These are phyloP conservation scores for Penicillium flavigenum DNA, from an alignment of 495 filamentous ascomycete species.

Conservation along the genomic window DNA sequence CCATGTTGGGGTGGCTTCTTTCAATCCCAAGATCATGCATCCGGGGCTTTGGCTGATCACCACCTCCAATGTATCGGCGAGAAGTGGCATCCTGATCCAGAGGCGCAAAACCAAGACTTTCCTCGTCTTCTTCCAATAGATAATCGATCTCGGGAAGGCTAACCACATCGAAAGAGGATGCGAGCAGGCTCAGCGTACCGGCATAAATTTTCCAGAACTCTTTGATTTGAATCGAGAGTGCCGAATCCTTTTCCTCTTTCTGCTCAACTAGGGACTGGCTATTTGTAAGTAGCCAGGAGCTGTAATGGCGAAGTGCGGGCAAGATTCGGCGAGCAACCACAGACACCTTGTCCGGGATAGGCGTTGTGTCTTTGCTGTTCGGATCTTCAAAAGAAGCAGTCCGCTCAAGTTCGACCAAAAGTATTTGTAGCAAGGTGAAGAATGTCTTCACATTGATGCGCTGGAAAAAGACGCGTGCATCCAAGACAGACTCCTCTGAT, in stretches of 20 bases:
- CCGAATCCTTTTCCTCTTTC: conserved; percentile 54
- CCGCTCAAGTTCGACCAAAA: conserved; percentile 66
- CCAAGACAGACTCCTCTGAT: conserved; percentile 41
- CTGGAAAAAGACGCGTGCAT: conserved; percentile 70
- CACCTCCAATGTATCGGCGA: conserved; percentile 47
- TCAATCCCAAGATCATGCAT: conserved; percentile 56
- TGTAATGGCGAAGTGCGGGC: conserved; percentile 70
- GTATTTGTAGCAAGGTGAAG: conserved; percentile 69
- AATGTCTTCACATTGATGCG: conserved; percentile 81
- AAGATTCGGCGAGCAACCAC: conserved; percentile 63
- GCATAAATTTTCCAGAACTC: conserved; percentile 74
- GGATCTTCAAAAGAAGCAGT: conserved; percentile 49
- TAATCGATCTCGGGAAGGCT: conserved; percentile 61
- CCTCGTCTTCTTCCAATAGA: conserved; percentile 74
- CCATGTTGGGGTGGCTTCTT: conserved; percentile 61
- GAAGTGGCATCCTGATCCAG: conserved; percentile 52
- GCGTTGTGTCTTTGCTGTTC: conserved; percentile 28
- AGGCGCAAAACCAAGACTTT: conserved; percentile 72
- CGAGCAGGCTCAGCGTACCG: conserved; percentile 62
- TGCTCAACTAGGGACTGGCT: conserved; percentile 51
- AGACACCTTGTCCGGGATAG: conserved; percentile 56
- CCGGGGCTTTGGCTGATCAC: conserved; percentile 51
- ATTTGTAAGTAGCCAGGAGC: conserved; percentile 64
- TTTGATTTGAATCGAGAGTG: conserved; percentile 58
- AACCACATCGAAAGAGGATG: conserved; percentile 57